phyloP scores from a whole-genome alignment of 768 basidiomycete genomes.

The Galerina marginata region DNA sequence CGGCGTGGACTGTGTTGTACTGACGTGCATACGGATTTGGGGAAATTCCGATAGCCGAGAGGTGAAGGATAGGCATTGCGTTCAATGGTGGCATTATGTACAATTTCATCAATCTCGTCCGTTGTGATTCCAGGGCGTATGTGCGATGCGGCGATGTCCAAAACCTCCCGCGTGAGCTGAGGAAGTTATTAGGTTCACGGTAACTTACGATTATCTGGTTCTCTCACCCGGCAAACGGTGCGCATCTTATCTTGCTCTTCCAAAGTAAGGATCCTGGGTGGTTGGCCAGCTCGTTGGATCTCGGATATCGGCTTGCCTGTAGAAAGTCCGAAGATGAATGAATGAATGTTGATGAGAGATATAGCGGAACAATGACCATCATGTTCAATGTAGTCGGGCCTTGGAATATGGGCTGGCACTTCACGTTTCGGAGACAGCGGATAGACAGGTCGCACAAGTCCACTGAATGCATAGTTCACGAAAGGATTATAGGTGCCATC shows the following conservation, averaged over 20 bases:
- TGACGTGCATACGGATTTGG: conserved; percentile 96
- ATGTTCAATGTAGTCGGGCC: conserved; percentile 85
- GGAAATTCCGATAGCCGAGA: conserved; percentile 87
- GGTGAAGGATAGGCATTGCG: conserved; percentile 94
- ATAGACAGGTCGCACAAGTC: conserved; percentile 80
- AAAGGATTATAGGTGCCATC: conserved; percentile 85
- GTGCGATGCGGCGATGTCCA: conserved; percentile 88
- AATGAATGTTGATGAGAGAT: conserved; percentile 20
- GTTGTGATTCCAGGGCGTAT: conserved; percentile 94
- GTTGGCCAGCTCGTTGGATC: conserved; percentile 58
- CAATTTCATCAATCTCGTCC: conserved; percentile 92
- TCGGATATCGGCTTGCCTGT: conserved; percentile 68
- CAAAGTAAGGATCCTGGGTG: conserved; percentile 65
- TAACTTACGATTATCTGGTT: neutral
- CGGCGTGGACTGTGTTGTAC: conserved; percentile 34
- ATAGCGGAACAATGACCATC: conserved; percentile 36
- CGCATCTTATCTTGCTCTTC: conserved; percentile 93
- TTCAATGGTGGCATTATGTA: conserved; percentile 90
- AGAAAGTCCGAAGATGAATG: conserved; percentile 13
- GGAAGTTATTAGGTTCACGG: neutral
- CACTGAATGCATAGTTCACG: conserved; percentile 78
- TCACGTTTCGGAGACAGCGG: conserved; percentile 80
- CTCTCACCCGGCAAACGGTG: conserved; percentile 77
- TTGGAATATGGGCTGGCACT: conserved; percentile 83
- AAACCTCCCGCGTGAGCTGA: conserved; percentile 89